Base-by-base conservation (phyloP, 768 basidiomycete species). In the Mycena leptocephala region DNA sequence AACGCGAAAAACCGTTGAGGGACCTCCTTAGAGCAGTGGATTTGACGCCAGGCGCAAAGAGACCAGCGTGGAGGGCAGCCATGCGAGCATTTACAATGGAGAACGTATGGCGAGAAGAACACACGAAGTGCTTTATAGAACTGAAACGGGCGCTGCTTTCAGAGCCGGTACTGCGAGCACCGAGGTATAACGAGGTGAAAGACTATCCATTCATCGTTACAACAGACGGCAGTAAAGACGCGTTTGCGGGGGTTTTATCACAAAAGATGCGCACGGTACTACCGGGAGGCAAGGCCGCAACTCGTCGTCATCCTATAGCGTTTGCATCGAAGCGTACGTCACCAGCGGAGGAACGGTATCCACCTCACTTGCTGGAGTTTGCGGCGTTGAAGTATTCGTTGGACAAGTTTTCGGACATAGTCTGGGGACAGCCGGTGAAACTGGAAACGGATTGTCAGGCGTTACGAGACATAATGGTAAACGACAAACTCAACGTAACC, bases 251-350 rank as follows among this genome's bases (percentile, higher is more conserved):
- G 0, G 77, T 83, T 0, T 62, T 86, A 1, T 70, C 82, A 0
- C 85, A 85, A 63, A 69, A 58, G 3, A 78, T 75, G 58, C 28
- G 56, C 1, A 63, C 72, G 13, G 70, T 64, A 0, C 37, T 78
- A 0, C 77, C 79, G 0, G 76, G 75, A 8, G 80, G 83, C 1
- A 69, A 51, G 14, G 59, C 10, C 0, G 75, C 78, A 3, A 10
- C 72, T 2, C 24, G 72, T 2, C 37, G 78, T 1, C 83, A 85
- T 69, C 86, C 86, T 0, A 78, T 87, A 1, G 84, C 70, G 0
- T 87, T 84, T 66, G 80, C 81, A 4, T 86, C 85, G 16, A 86
- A 87, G 53, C 74, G 84, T 13, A 85, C 85, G 18, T 87, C 85
- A 1, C 33, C 53, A 0, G 67, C 81, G 0, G 85, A 86, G 63